Conservation (phyloP, 805 yeast species). For the Ogataea pini region DNA sequence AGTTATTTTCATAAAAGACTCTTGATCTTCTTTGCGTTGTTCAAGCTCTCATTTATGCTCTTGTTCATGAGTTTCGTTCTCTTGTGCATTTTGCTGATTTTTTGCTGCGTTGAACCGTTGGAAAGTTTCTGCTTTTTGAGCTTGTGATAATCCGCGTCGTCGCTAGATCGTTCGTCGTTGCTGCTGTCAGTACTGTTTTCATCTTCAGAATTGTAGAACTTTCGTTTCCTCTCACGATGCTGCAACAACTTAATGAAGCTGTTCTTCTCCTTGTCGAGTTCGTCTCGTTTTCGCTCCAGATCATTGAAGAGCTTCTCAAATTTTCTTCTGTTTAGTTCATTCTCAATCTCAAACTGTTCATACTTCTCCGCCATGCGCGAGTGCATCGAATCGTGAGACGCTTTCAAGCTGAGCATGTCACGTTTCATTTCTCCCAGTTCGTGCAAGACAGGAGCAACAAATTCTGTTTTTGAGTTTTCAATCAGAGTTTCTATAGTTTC, state of each 20-base stretch:
- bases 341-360: constrained; percentile 59
- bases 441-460: constrained; percentile 18
- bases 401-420: constrained; percentile 25
- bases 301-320: constrained; percentile 28
- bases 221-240: constrained; percentile 18
- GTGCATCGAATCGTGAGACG: constrained; percentile 47
- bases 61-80: constrained; percentile 17
- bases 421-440: constrained; percentile 25
- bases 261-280: constrained; percentile 30
- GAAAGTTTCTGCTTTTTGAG: constrained; percentile 6
- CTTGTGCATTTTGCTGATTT: constrained; percentile 16
- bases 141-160: constrained; percentile 2
- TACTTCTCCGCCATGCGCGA: constrained; percentile 71
- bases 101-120: constrained; percentile 8
- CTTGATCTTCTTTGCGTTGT: constrained; percentile 15
- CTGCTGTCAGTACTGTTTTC: constrained; percentile 6
- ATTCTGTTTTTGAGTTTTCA: constrained; percentile 20
- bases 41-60: constrained; percentile 17
- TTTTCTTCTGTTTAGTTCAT: constrained; percentile 27
- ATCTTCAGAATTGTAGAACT: constrained; percentile 9
- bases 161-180: constrained; percentile 1
- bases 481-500: constrained; percentile 20
- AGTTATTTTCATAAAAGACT: constrained; percentile 10
- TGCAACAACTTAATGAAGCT: constrained; percentile 26
- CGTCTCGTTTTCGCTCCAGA: constrained; percentile 29